Percentiles rank a stretch among this genome's conserved stretches.
Conservation (phyloP, 1,284 basidiomycete genomes). For the Rugosomyces carneus region DNA sequence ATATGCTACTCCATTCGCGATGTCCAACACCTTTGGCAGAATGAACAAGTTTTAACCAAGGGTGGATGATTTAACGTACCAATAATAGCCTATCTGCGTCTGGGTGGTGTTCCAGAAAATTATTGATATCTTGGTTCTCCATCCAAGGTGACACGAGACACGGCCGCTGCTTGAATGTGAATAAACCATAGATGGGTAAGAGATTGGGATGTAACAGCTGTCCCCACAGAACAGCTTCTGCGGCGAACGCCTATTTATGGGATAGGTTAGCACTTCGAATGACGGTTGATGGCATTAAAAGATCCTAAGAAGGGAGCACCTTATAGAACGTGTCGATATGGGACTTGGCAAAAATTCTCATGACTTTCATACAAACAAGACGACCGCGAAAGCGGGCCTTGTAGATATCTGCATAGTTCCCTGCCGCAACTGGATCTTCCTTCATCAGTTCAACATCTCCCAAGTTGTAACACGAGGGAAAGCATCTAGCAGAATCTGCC, state of each 20-base stretch:
- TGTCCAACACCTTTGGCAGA: background rate
- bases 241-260: background rate
- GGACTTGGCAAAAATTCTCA: background rate
- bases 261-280: too few relatives aligned
- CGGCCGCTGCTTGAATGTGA: background rate
- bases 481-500: background rate
- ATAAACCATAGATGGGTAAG: background rate
- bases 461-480: background rate
- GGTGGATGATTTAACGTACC: background rate
- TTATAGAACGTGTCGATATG: background rate
- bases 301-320: background rate
- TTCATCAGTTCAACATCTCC: background rate
- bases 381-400: background rate
- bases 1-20: background rate
- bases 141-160: background rate
- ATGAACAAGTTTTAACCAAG: background rate
- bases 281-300: background rate
- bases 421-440: background rate
- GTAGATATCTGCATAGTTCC: background rate
- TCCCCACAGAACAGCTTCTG: background rate
- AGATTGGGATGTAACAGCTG: background rate
- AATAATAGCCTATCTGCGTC: background rate
- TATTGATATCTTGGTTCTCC: background rate
- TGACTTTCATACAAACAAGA: background rate
- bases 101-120: background rate